Conservation (phyloP, 495 filamentous ascomycete species). For the Hypoxylon crocopeplum region DNA sequence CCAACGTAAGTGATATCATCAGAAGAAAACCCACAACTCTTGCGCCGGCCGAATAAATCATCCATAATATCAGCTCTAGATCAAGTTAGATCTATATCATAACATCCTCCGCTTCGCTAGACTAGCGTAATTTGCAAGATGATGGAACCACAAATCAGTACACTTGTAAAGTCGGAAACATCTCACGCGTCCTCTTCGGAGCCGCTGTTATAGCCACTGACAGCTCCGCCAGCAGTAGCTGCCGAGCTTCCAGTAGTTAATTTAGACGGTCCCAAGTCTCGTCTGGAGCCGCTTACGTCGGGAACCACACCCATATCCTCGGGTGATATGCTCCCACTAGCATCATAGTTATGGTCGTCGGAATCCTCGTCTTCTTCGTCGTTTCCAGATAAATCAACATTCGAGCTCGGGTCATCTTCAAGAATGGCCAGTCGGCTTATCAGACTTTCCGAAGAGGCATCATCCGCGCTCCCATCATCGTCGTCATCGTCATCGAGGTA, state of each 20-base stretch:
- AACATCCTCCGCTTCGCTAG: no score
- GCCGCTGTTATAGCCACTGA: constrained; percentile 50
- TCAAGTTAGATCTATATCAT: no score
- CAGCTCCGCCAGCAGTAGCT: constrained; percentile 52
- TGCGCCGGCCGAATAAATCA: constrained; percentile 8
- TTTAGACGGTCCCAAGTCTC: constrained; percentile 11
- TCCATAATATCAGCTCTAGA: background rate
- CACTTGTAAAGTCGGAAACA: background rate
- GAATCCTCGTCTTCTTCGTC: constrained; percentile 44
- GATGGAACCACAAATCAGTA: background rate
- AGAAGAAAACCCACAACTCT: background rate
- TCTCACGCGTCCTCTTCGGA: constrained; percentile 41
- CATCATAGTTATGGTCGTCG: constrained; percentile 37
- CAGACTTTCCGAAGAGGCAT: constrained; percentile 37
- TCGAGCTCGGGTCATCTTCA: constrained; percentile 36
- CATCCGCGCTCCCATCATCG: constrained; percentile 37
- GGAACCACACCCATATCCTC: constrained; percentile 15
- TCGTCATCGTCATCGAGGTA: constrained; percentile 33
- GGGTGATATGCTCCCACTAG: constrained; percentile 27
- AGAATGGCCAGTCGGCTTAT: constrained; percentile 40
- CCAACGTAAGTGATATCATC: constrained; percentile 4
- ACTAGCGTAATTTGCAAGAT: no score
- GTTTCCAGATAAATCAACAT: constrained; percentile 38
- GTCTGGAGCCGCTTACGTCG: background rate
- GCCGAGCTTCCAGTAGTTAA: constrained; percentile 50